phyloP scores from a whole-genome alignment of 2,329 filamentous ascomycete species.

The Pyricularia grisea region DNA sequence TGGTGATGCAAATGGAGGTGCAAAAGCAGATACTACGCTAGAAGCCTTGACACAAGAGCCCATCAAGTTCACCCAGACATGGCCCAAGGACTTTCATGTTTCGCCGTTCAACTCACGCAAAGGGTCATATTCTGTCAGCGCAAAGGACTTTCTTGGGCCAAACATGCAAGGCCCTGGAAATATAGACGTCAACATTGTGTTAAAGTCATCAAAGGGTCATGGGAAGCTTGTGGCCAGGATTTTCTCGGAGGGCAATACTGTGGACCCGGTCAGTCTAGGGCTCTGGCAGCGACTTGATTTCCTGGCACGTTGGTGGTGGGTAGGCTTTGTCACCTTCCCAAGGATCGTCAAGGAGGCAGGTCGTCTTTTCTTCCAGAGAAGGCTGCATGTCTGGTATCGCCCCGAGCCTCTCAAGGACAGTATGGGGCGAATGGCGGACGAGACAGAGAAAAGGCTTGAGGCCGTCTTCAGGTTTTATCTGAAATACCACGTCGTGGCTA shows the following conservation, averaged over 20 bases:
- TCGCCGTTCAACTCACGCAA: slow-evolving; percentile 63
- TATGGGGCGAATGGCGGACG: slow-evolving; percentile 42
- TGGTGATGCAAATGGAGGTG: neutral
- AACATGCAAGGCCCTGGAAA: slow-evolving; percentile 25
- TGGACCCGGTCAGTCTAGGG: slow-evolving; percentile 39
- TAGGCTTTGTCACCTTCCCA: slow-evolving; percentile 56
- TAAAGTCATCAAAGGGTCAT: slow-evolving; percentile 49
- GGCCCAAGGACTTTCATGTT: slow-evolving; percentile 67
- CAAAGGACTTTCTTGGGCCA: slow-evolving; percentile 35
- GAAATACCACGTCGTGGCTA: slow-evolving; percentile 33
- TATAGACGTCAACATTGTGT: slow-evolving; percentile 51
- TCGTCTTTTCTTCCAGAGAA: slow-evolving; percentile 43
- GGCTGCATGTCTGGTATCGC: slow-evolving; percentile 54
- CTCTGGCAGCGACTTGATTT: slow-evolving; percentile 34
- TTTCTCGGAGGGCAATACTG: slow-evolving; percentile 37
- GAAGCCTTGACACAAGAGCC: neutral
- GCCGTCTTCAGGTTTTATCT: slow-evolving; percentile 37
- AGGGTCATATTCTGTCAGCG: slow-evolving; percentile 41
- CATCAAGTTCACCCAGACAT: slow-evolving; percentile 26
- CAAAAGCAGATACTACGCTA: neutral
- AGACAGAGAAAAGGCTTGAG: slow-evolving; percentile 38
- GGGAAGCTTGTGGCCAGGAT: slow-evolving; percentile 54
- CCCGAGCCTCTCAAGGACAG: slow-evolving; percentile 52
- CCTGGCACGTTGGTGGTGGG: slow-evolving; percentile 53
- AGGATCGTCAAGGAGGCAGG: slow-evolving; percentile 54